A percentile compares a stretch with the other conserved stretches of the same genome.
Conservation (phyloP, 2,329 filamentous ascomycete genomes). For the Colletotrichum trifolii region DNA sequence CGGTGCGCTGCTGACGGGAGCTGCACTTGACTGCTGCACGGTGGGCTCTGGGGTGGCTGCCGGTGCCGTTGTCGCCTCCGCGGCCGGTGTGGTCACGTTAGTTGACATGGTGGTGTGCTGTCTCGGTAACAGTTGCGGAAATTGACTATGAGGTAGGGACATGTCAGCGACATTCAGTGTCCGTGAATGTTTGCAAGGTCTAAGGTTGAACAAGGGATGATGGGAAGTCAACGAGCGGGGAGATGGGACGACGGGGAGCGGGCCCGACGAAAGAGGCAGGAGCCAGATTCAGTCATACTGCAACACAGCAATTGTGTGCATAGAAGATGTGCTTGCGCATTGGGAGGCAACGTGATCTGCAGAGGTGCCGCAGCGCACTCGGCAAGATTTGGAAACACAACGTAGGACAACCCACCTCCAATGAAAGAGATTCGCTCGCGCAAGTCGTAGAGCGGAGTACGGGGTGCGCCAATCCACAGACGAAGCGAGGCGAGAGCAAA, state of each 20-base stretch:
- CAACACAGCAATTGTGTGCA: conserved; percentile 7
- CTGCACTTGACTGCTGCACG: conserved; percentile 10
- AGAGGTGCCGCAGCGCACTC: conserved; percentile 23
- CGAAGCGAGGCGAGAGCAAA: background rate
- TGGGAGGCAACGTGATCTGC: conserved; percentile 26
- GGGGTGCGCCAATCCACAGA: conserved; percentile 14
- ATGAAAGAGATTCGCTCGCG: conserved; percentile 21
- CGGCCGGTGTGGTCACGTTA: conserved; percentile 14
- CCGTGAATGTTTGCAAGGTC: conserved; percentile 10
- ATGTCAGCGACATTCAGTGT: conserved; percentile 41
- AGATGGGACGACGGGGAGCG: conserved; percentile 1
- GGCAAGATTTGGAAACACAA: conserved; percentile 21
- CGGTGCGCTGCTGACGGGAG: conserved; percentile 13
- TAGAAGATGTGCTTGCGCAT: conserved; percentile 1
- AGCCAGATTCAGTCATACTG: background rate
- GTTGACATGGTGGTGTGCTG: conserved; percentile 44
- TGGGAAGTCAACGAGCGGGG: background rate
- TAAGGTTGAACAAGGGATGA: conserved; percentile 3
- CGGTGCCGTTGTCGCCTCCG: conserved; percentile 35
- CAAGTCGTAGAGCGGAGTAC: conserved; percentile 13
- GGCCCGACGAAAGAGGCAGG: background rate
- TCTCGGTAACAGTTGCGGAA: conserved; percentile 41
- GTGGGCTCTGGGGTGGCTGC: conserved; percentile 20
- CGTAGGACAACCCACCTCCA: conserved; percentile 28
- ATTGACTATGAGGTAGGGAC: conserved; percentile 39